A percentile compares a stretch with the other conserved stretches of the same genome.
Conservation (phyloP, 2,329 filamentous ascomycete genomes). For the Colletotrichum acutatum region DNA sequence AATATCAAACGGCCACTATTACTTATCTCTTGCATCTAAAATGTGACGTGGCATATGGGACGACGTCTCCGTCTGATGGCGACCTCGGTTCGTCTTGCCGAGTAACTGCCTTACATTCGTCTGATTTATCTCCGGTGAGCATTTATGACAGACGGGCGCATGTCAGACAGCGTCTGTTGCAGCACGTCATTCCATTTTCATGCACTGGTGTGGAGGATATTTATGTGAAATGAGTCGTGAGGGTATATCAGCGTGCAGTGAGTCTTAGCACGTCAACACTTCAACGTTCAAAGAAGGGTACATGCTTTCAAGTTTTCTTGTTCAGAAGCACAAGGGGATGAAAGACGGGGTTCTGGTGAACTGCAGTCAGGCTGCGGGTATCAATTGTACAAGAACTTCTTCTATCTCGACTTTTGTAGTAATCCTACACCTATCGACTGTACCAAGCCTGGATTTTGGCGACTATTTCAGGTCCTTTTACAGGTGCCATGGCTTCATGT, state of each 20-base stretch:
- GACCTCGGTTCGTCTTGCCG: background rate
- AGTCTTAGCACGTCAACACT: background rate
- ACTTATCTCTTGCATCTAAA: background rate
- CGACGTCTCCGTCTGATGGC: background rate
- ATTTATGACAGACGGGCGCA: background rate
- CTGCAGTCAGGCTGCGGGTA: slow-evolving; percentile 5
- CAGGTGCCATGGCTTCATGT: background rate
- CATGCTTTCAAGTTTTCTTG: too few species aligned
- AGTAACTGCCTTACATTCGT: background rate
- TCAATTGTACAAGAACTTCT: background rate
- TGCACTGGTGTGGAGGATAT: background rate
- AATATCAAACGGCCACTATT: background rate
- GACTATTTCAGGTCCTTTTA: too few species aligned
- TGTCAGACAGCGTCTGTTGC: slow-evolving; percentile 1
- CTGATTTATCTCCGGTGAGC: background rate
- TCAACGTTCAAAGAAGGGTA: too few species aligned
- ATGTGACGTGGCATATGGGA: background rate
- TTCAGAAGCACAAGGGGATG: background rate
- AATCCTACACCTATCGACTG: background rate
- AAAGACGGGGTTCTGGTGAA: background rate
- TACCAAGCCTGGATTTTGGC: background rate
- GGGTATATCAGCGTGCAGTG: background rate
- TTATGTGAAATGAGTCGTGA: background rate
- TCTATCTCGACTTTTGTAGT: background rate
- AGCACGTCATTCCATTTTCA: background rate